phyloP scores from a whole-genome alignment of 2,329 filamentous ascomycete species.

The Cytospora mali region DNA sequence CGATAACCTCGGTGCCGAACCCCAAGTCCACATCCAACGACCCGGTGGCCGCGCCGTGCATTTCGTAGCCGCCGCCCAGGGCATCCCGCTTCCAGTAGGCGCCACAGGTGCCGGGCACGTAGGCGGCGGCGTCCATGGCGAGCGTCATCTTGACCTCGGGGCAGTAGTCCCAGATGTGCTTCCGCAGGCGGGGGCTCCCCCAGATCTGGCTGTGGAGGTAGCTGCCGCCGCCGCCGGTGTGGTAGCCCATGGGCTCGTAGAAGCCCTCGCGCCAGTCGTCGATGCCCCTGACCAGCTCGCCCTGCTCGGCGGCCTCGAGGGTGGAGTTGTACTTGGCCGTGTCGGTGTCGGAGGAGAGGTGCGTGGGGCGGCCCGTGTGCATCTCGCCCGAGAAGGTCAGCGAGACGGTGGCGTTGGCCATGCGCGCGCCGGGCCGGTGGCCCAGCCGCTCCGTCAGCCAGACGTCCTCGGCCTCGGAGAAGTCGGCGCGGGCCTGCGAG shows the following conservation, averaged over 20 bases:
- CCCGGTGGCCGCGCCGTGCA: slow-evolving; percentile 28
- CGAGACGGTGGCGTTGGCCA: slow-evolving; percentile 42
- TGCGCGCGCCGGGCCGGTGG: slow-evolving; percentile 50
- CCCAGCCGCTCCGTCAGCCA: slow-evolving; percentile 58
- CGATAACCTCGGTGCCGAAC: slow-evolving; percentile 45
- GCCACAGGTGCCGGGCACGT: slow-evolving; percentile 51
- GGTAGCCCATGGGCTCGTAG: slow-evolving; percentile 58
- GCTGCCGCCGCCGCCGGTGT: slow-evolving; percentile 49
- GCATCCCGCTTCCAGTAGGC: slow-evolving; percentile 48
- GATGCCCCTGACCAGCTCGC: slow-evolving; percentile 49
- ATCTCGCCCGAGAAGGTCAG: slow-evolving; percentile 30
- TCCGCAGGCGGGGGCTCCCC: slow-evolving; percentile 46
- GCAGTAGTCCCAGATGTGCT: slow-evolving; percentile 57
- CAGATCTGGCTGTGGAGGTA: slow-evolving; percentile 49
- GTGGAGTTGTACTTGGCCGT: slow-evolving; percentile 26
- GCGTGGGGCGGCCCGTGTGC: slow-evolving; percentile 25
- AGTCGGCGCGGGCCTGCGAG: slow-evolving; percentile 47
- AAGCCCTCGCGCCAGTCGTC: slow-evolving; percentile 44
- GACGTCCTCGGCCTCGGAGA: slow-evolving; percentile 56
- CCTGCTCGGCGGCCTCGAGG: slow-evolving; percentile 31
- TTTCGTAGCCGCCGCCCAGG: slow-evolving; percentile 24
- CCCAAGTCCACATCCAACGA: slow-evolving; percentile 34
- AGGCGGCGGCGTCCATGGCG: slow-evolving; percentile 55
- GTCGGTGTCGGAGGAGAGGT: slow-evolving; percentile 26
- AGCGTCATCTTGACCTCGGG: slow-evolving; percentile 49